phyloP scores from a whole-genome alignment of 192 early-diverging fungal species.

The Rhizophagus prolifer region DNA sequence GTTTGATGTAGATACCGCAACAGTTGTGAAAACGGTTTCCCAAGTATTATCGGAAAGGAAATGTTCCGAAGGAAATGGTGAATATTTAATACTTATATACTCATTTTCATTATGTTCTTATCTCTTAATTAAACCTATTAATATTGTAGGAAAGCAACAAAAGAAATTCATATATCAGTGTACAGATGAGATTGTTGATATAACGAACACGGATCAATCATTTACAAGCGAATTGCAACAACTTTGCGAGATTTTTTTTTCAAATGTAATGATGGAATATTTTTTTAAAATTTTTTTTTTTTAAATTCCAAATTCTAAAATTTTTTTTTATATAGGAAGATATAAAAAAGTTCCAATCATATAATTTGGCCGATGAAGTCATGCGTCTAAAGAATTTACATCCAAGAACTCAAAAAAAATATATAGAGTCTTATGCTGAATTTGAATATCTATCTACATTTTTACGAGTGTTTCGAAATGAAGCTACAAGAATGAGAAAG shows the following conservation, averaged over 20 bases:
- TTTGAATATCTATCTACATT: conserved; percentile 6
- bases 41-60: conserved; percentile 6
- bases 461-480: conserved; percentile 10
- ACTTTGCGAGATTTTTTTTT: conserved; percentile 8
- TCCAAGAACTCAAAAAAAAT: conserved; percentile 21
- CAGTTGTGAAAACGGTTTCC: background rate
- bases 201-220: conserved; percentile 3
- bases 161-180: conserved; percentile 29
- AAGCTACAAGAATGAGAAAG: background rate
- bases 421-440: background rate
- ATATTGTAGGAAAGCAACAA: background rate
- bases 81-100: background rate
- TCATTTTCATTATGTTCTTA: background rate
- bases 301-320: background rate
- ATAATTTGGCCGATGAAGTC: conserved; percentile 1
- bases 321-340: background rate
- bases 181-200: conserved; percentile 7
- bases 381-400: background rate
- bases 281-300: background rate
- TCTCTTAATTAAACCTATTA: background rate
- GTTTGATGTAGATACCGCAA: background rate
- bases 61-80: background rate
- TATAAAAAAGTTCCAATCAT: background rate
- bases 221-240: conserved; percentile 19
- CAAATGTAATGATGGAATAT: background rate